Evolutionary conservation across 768 basidiomycete species (phyloP).

Genomic region (Suillus tomentosus): DNA sequence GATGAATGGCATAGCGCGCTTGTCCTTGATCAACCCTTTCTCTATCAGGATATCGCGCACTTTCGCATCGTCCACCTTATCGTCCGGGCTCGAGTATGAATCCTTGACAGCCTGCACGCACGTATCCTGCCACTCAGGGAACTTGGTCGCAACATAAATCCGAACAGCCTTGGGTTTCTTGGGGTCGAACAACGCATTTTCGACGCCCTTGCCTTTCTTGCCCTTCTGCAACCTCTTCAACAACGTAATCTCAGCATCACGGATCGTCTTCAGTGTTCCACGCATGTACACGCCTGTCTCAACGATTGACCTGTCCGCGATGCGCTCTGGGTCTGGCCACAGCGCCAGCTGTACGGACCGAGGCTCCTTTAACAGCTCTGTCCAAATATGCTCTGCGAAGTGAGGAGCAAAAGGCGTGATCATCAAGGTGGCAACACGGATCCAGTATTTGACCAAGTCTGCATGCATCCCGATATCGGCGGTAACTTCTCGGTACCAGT

Average conservation of each 20-base stretch:
- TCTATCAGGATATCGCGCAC: slow-evolving; percentile 67
- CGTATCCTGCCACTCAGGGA: slow-evolving; percentile 92
- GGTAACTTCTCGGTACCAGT: slow-evolving; percentile 96
- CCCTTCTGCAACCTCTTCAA: slow-evolving; percentile 80
- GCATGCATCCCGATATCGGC: slow-evolving; percentile 88
- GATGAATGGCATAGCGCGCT: slow-evolving; percentile 93
- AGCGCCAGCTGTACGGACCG: slow-evolving; percentile 79
- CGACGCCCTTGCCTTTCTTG: slow-evolving; percentile 55
- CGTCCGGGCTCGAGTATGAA: slow-evolving; percentile 55
- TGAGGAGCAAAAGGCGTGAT: slow-evolving; percentile 90
- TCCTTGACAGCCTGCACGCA: slow-evolving; percentile 78
- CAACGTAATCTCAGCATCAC: slow-evolving; percentile 81
- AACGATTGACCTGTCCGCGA: slow-evolving; percentile 65
- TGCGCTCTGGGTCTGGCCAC: slow-evolving; percentile 71
- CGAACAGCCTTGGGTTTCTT: slow-evolving; percentile 82
- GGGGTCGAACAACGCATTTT: slow-evolving; percentile 69
- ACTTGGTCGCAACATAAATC: slow-evolving; percentile 87
- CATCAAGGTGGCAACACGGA: slow-evolving; percentile 77
- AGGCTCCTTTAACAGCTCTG: slow-evolving; percentile 66
- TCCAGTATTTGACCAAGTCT: slow-evolving; percentile 85
- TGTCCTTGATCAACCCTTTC: slow-evolving; percentile 90
- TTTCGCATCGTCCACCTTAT: slow-evolving; percentile 81
- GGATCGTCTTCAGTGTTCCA: slow-evolving; percentile 84
- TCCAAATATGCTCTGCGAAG: slow-evolving; percentile 91
- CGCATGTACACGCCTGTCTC: slow-evolving; percentile 88